These are phyloP conservation scores for Colletotrichum tanaceti DNA, from an alignment of 2,329 filamentous ascomycete species.

Conservation along the genomic window DNA sequence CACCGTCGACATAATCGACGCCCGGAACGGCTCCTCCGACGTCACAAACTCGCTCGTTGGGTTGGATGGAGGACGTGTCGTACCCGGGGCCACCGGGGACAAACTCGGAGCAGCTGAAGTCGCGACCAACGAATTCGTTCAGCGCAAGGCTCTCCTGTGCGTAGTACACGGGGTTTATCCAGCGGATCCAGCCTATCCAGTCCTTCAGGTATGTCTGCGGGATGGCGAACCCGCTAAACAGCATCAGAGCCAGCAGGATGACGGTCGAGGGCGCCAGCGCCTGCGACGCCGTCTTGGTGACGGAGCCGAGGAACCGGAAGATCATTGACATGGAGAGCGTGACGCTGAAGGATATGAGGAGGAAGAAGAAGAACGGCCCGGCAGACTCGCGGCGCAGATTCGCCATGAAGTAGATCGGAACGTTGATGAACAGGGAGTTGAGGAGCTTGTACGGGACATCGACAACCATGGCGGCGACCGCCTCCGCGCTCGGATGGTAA, in stretches of 20 bases:
- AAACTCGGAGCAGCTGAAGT: constrained; percentile 52
- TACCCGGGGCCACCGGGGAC: constrained; percentile 41
- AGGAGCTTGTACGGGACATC: constrained; percentile 48
- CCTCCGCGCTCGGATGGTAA: constrained; percentile 48
- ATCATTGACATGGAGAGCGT: constrained; percentile 63
- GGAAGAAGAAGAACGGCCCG: constrained; percentile 65
- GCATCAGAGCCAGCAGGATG: constrained; percentile 62
- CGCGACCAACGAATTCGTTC: constrained; percentile 69
- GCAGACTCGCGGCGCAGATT: constrained; percentile 64
- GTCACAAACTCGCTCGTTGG: constrained; percentile 54
- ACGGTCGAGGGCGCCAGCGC: constrained; percentile 65
- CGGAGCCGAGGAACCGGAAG: constrained; percentile 61
- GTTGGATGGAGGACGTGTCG: neutral
- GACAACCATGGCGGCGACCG: constrained; percentile 22
- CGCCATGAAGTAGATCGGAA: constrained; percentile 74
- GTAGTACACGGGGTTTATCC: constrained; percentile 64
- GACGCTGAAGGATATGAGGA: constrained; percentile 61
- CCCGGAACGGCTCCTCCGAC: constrained; percentile 59
- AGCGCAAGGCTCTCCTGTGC: constrained; percentile 74
- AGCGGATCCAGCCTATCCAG: constrained; percentile 66
- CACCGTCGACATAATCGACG: constrained; percentile 55
- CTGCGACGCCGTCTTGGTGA: constrained; percentile 62
- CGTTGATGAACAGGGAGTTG: constrained; percentile 69
- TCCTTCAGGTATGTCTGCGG: constrained; percentile 53
- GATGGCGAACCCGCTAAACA: constrained; percentile 65